Base-by-base conservation (phyloP, 2,329 filamentous ascomycete genomes). In the Penicillium sp. region DNA sequence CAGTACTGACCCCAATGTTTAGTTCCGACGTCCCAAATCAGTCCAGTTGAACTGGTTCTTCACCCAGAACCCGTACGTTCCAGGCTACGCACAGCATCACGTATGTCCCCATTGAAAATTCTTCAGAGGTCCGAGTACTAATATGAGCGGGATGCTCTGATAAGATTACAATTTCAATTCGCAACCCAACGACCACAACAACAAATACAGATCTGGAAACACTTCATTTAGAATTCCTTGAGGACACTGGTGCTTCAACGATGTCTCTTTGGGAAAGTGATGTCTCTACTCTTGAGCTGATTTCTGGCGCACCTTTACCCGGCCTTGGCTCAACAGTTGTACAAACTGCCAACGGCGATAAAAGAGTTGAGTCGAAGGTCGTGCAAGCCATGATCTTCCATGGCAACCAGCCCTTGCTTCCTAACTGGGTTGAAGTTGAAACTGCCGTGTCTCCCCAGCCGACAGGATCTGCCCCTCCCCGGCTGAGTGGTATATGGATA, bases 401-500 rank as follows among this genome's bases (percentile, higher is more conserved):
- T 5, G 13, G 22, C 22, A 27, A 9, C 11, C 24, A 49, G 10
- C 13, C 24, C 8, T n/a, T 49, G 13, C 38, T 49, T n/a, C 38
- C 47, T 3, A 9, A 5, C 3, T 49, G 47, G 47, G 16, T 24
- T 13, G 2, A 43, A 1, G 1, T 43, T 21, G 27, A 8, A 43
- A 27, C 24, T 32, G 31, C 31, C 9, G 31, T 32, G 31, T 89
- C 88, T 66, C 80, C 83, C 55, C 64, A 3, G n/a, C 9, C 16
- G 7, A 39, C 11, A 32, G 31, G 31, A 32, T 13, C 10, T 10
- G 8, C 31, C 9, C 9, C 9, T 10, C 4, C 8, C 11, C 31
- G 31, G 31, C 31, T 32, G 11, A 32, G 9, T 32, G 31, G 31
- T 32, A 8, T 32, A 32, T 32, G 31, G 31, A 32, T 32, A 10